Conservation (phyloP, 2,329 filamentous ascomycete species). For the Aspergillus sp. region DNA sequence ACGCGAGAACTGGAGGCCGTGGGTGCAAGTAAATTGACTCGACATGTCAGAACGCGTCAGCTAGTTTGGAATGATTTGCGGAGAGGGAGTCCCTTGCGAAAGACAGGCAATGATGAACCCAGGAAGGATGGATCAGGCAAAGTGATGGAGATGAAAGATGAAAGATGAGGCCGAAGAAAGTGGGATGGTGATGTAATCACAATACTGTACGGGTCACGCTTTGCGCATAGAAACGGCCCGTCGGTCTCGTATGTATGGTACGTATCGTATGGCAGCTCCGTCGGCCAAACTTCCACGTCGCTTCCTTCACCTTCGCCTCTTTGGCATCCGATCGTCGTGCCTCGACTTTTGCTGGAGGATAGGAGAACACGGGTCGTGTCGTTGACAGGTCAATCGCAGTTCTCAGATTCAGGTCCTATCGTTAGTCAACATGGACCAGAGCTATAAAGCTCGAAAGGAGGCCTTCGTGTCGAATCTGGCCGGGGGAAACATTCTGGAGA, state of each 20-base stretch:
- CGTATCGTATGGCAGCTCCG: background rate
- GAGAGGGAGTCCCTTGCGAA: no score
- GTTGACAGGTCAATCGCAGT: background rate
- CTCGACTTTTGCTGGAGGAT: background rate
- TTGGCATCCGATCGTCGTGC: background rate
- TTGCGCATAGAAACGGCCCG: background rate
- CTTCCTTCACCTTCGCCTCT: background rate
- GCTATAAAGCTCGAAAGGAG: conserved; percentile 90
- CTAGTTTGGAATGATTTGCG: background rate
- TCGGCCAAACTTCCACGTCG: background rate
- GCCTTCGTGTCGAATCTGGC: conserved; percentile 91
- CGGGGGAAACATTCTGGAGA: conserved; percentile 79
- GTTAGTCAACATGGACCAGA: conserved; percentile 39
- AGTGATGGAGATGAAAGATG: background rate
- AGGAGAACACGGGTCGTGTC: background rate
- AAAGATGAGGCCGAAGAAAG: background rate
- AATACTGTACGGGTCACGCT: background rate
- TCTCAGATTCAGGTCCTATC: no score
- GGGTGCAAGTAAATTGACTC: background rate
- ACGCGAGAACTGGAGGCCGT: background rate
- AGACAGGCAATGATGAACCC: background rate
- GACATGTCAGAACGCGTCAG: background rate
- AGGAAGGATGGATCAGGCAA: background rate
- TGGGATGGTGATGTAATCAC: background rate
- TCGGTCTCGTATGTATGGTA: background rate